A percentile compares a stretch with the other conserved stretches of the same genome.
These are phyloP conservation scores for Coprinopsis strossmayeri DNA, from an alignment of 768 basidiomycete species.

Conservation along the genomic window DNA sequence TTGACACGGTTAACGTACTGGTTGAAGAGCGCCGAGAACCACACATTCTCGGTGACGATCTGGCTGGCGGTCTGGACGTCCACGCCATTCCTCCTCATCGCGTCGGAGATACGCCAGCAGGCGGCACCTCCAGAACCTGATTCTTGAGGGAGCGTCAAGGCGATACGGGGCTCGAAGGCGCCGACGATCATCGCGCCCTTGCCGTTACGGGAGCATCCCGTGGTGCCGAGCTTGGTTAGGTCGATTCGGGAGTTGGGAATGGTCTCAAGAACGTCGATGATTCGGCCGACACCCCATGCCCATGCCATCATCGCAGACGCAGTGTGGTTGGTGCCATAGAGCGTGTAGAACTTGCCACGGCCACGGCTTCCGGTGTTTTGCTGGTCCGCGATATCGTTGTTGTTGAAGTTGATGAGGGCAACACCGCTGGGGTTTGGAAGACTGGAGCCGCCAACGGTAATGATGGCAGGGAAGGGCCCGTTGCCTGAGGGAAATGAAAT, in stretches of 20 bases:
- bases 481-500: slow-evolving; percentile 33
- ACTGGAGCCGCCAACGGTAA: slow-evolving; percentile 40
- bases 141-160: slow-evolving; percentile 56
- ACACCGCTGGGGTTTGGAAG: slow-evolving; percentile 31
- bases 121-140: slow-evolving; percentile 54
- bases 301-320: slow-evolving; percentile 54
- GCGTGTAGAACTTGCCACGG: slow-evolving; percentile 48
- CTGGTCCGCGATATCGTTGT: slow-evolving; percentile 47
- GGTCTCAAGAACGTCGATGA: slow-evolving; percentile 28
- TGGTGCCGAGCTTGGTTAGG: slow-evolving; percentile 41
- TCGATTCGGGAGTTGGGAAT: slow-evolving; percentile 43
- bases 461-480: slow-evolving; percentile 46
- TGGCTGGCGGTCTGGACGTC: slow-evolving; percentile 48
- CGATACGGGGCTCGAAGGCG: slow-evolving; percentile 52
- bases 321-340: slow-evolving; percentile 40
- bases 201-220: slow-evolving; percentile 56
- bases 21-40: slow-evolving; percentile 49
- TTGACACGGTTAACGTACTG: slow-evolving; percentile 38
- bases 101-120: slow-evolving; percentile 56
- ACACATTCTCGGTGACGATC: slow-evolving; percentile 57
- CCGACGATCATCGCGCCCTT: slow-evolving; percentile 56
- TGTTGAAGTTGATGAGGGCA: slow-evolving; percentile 45
- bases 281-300: slow-evolving; percentile 55
- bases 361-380: slow-evolving; percentile 39
- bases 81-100: slow-evolving; percentile 34